Evolutionary conservation across 352 stramenopile species (phyloP).

Genomic region (Phytophthora pinifolia): DNA sequence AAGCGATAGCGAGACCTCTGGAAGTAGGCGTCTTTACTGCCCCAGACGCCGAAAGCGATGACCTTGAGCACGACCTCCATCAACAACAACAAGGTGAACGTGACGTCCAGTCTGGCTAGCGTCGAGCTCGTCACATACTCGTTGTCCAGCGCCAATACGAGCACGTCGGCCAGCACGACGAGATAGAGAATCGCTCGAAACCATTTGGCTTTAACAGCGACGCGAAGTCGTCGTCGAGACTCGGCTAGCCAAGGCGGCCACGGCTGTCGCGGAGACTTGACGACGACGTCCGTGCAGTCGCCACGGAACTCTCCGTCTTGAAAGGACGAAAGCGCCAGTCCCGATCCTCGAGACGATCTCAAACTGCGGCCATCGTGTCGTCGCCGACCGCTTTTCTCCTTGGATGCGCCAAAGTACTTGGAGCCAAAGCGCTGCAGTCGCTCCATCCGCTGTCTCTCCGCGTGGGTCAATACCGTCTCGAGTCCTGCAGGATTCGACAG

Average conservation of each 20-base stretch:
- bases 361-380: conserved; percentile 14
- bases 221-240: conserved; percentile 29
- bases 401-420: conserved; percentile 31
- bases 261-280: conserved; percentile 10
- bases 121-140: conserved; percentile 35
- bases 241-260: conserved; percentile 25
- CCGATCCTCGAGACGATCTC: conserved; percentile 12
- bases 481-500: conserved; percentile 42
- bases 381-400: conserved; percentile 1
- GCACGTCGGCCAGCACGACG: conserved; percentile 50
- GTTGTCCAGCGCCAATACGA: conserved; percentile 64
- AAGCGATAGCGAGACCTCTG: conserved; percentile 45
- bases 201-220: conserved; percentile 41
- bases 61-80: conserved; percentile 63
- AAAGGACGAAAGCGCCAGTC: conserved; percentile 6
- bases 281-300: not conserved
- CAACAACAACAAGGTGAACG: conserved; percentile 59
- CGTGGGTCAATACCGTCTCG: conserved; percentile 41
- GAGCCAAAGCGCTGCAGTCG: conserved; percentile 41
- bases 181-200: conserved; percentile 51
- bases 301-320: conserved; percentile 12
- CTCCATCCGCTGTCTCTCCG: conserved; percentile 41
- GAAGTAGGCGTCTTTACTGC: conserved; percentile 50
- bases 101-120: conserved; percentile 44
- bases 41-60: conserved; percentile 51